Conservation (phyloP, 345 rosid genomes). For the Eutrema japonicum region DNA sequence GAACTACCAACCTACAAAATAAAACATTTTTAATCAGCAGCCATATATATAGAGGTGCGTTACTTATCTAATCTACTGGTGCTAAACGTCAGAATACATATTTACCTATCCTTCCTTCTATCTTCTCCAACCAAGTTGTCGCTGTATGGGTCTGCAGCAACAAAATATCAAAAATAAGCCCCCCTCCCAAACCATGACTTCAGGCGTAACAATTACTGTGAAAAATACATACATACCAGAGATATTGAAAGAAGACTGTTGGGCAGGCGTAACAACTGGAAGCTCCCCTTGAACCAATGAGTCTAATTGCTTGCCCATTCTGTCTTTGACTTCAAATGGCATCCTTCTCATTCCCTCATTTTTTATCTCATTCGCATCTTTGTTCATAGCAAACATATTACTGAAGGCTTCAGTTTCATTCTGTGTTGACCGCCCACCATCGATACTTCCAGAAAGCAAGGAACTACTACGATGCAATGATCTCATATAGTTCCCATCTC, state of each 20-base stretch:
- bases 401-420: slow-evolving; percentile 42
- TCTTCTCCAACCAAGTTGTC: slow-evolving; percentile 51
- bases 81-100: slow-evolving; percentile 8
- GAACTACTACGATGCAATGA: slow-evolving; percentile 42
- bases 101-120: slow-evolving; percentile 54
- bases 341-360: slow-evolving; percentile 43
- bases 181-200: neutral
- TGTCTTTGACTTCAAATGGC: slow-evolving; percentile 47
- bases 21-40: neutral
- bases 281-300: slow-evolving; percentile 41
- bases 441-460: slow-evolving; percentile 43
- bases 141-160: slow-evolving; percentile 43
- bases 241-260: slow-evolving; percentile 45
- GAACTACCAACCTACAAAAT: slow-evolving; percentile 34
- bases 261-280: slow-evolving; percentile 43
- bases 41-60: neutral
- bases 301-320: slow-evolving; percentile 45
- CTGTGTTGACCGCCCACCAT: slow-evolving; percentile 37
- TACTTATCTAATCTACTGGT: neutral
- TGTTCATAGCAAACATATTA: slow-evolving; percentile 42
- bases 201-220: neutral
- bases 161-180: slow-evolving; percentile 28
- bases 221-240: slow-evolving; percentile 43
- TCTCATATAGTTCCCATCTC: slow-evolving; percentile 47
- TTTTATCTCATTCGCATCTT: slow-evolving; percentile 41